Evolutionary conservation across 352 stramenopile genomes (phyloP), one percentile per base, ranked within the genome.

Genomic region (Discostella stelligera): DNA sequence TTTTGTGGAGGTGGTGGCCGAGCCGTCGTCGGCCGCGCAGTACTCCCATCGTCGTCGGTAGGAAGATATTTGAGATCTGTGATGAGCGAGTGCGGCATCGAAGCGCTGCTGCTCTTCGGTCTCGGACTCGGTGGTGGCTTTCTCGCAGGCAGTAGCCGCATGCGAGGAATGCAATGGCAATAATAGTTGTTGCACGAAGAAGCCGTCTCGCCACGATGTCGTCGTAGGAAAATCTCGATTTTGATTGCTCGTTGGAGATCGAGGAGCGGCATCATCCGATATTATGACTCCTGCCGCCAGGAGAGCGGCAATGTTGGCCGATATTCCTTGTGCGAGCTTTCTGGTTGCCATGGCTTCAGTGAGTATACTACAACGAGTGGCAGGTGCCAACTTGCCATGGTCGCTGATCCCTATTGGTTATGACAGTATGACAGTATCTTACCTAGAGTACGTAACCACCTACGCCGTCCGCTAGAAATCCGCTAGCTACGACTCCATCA

Each of bases 31-130:
- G 41, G 44, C 54, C n/a, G n/a, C n/a, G n/a, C n/a, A n/a, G 32
- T 79, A 79, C 32, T 79, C 62, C 71, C 71, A 79, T 32, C 60
- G 20, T 18, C 8, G 30, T 52, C 63, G 16, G 52, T 79, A 79
- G 5, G 48, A 25, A 13, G 3, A 27, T 41, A 79, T 68, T 30
- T 55, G 8, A 7, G 21, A 41, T 9, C 63, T 25, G 23, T 79
- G 71, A 53, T 62, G n/a, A 6, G n/a, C 6, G 0, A 79, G 52
- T 52, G 56, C 50, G 25, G 30, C n/a, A 49, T 79, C 14, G 30
- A 79, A 79, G 11, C 63, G 5, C 21, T 79, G 5, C 21, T 79
- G 18, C 10, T 20, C 21, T 63, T 79, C 63, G n/a, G 69, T 66
- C 48, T 67, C 41, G n/a, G 21, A 60, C 52, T 44, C 13, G 37